phyloP scores from a whole-genome alignment of 495 filamentous ascomycete species.

The Aspergillus saccharolyticus region DNA sequence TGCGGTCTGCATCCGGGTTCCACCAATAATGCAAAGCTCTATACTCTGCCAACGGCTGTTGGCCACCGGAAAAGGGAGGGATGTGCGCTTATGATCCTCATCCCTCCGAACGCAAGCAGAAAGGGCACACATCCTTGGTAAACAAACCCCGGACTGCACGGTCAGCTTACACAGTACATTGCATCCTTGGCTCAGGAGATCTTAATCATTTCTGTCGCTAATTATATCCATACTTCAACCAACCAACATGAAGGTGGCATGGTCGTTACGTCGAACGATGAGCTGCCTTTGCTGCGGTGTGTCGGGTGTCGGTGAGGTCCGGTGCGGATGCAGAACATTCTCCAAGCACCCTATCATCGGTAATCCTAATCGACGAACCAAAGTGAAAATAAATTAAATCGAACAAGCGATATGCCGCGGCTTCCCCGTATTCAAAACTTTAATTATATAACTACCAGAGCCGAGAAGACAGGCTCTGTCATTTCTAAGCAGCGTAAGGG shows the following conservation, averaged over 20 bases:
- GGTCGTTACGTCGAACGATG: no score
- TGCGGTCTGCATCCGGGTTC: neutral
- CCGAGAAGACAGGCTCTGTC: neutral
- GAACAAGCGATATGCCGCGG: neutral
- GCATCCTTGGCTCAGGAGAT: neutral
- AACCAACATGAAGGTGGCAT: no score
- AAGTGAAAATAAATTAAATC: neutral
- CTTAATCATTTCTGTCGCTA: neutral
- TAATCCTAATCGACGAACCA: neutral
- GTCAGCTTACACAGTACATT: neutral
- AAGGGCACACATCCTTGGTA: neutral
- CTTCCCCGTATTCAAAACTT: neutral
- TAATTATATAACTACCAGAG: neutral
- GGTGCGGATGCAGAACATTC: neutral
- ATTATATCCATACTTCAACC: neutral
- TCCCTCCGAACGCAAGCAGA: neutral
- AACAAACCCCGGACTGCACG: neutral
- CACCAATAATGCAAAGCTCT: neutral
- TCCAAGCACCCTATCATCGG: neutral
- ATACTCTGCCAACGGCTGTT: neutral
- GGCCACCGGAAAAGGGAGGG: neutral
- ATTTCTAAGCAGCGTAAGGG: neutral
- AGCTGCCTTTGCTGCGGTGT: no score
- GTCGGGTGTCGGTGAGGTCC: neutral
- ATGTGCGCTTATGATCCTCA: neutral